A percentile compares a stretch with the other conserved stretches of the same genome.
These are phyloP conservation scores for Bjerkandera adusta DNA, from an alignment of 1,284 basidiomycete genomes.

Conservation along the genomic window DNA sequence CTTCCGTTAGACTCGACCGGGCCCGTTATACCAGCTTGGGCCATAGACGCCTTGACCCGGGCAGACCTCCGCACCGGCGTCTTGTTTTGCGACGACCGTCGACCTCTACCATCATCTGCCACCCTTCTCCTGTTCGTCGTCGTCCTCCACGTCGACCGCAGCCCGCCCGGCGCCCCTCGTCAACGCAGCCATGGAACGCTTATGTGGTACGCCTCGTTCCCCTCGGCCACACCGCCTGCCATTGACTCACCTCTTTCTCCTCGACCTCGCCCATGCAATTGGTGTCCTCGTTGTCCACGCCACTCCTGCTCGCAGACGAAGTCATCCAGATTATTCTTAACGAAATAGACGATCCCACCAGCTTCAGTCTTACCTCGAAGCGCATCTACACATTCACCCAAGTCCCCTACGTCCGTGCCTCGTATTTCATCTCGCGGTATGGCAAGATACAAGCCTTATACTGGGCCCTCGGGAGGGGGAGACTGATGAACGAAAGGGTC, in stretches of 20 bases:
- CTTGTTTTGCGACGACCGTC: conserved; percentile 5
- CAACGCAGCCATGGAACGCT: conserved; percentile 46
- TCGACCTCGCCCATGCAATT: background rate
- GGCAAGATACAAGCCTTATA: conserved; percentile 67
- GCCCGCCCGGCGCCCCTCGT: background rate
- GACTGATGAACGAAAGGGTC: conserved; percentile 58
- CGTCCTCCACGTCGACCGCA: conserved; percentile 13
- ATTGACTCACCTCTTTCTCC: conserved; percentile 4
- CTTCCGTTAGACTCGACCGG: conserved; percentile 5
- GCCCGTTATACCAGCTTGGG: conserved; percentile 1
- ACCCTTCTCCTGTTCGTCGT: conserved; percentile 7
- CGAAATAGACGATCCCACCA: conserved; percentile 61
- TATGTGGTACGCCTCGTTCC: conserved; percentile 51
- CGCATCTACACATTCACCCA: conserved; percentile 61
- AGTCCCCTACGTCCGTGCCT: conserved; percentile 71
- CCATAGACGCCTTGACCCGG: conserved; percentile 7
- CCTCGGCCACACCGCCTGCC: background rate
- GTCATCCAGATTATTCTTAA: conserved; percentile 70
- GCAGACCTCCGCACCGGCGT: conserved; percentile 14
- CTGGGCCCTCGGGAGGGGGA: conserved; percentile 66
- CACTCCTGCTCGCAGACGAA: conserved; percentile 55
- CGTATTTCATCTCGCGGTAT: conserved; percentile 71
- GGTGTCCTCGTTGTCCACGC: conserved; percentile 9
- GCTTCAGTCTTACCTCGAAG: conserved; percentile 54
- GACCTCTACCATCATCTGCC: conserved; percentile 17